Evolutionary conservation across 129 eudicot genomes (phyloP).

Genomic region (Pseudognaphalium luteoalbum): DNA sequence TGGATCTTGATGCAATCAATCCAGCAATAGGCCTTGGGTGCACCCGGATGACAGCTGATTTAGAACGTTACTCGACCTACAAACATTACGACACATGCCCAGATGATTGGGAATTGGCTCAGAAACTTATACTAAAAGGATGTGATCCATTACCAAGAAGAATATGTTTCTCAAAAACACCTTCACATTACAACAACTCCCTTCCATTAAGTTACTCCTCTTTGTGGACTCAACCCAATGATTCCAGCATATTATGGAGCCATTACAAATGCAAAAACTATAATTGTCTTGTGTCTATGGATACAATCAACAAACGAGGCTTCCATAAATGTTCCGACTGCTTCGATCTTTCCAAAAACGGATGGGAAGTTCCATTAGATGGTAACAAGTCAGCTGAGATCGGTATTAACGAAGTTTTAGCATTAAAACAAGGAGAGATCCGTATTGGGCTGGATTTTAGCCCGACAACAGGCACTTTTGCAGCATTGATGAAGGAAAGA

Average conservation of each 20-base stretch:
- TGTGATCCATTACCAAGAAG: slow-evolving; percentile 42
- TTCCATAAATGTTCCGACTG: slow-evolving; percentile 33
- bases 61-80: slow-evolving; percentile 35
- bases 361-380: slow-evolving; percentile 27
- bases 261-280: slow-evolving; percentile 35
- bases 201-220: slow-evolving; percentile 18
- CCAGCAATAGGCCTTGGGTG: slow-evolving; percentile 34
- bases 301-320: slow-evolving; percentile 29
- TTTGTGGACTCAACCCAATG: slow-evolving; percentile 29
- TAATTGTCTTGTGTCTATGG: slow-evolving; percentile 19
- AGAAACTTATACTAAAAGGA: slow-evolving; percentile 33
- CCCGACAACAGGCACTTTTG: slow-evolving; percentile 42
- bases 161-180: slow-evolving; percentile 33
- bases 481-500: slow-evolving; percentile 42
- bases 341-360: slow-evolving; percentile 34
- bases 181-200: slow-evolving; percentile 21
- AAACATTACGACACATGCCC: slow-evolving; percentile 16
- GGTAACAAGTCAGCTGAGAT: slow-evolving; percentile 23
- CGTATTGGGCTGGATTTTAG: slow-evolving; percentile 46
- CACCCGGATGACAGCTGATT: slow-evolving; percentile 19
- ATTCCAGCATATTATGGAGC: slow-evolving; percentile 37
- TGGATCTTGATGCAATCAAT: slow-evolving; percentile 31
- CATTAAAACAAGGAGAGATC: slow-evolving; percentile 15
- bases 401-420: slow-evolving; percentile 26
- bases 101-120: slow-evolving; percentile 39